Percentiles rank a stretch among this genome's conserved stretches.
These are phyloP conservation scores for Populus trichocarpa DNA, from an alignment of 441 rosid genomes.

Conservation along the genomic window DNA sequence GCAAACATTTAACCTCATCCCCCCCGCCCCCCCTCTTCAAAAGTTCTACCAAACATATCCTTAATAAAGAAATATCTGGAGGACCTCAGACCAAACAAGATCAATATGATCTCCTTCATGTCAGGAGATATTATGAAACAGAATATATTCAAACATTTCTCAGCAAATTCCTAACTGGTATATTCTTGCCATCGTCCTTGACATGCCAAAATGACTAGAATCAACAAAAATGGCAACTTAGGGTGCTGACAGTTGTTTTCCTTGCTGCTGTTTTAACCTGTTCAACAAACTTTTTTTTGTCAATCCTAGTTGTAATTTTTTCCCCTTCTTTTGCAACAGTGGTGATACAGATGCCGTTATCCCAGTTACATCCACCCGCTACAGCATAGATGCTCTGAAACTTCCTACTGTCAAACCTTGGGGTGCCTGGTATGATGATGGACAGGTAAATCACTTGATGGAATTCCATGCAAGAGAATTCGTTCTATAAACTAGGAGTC, in stretches of 20 bases:
- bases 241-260: neutral
- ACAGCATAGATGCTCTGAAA: constrained; percentile 72
- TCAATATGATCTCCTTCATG: too few species aligned
- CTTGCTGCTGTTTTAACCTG: neutral
- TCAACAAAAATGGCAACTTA: too few species aligned
- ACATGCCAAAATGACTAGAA: too few species aligned
- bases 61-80: too few species aligned
- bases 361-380: constrained; percentile 88
- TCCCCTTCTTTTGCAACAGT: constrained; percentile 28
- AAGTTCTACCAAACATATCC: too few species aligned
- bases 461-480: neutral
- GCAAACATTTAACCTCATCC: too few species aligned
- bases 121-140: too few species aligned
- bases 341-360: constrained; percentile 88
- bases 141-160: too few species aligned
- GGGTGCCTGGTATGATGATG: constrained; percentile 78
- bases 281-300: neutral
- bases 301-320: neutral
- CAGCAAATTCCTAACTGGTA: too few species aligned
- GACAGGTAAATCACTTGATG: constrained; percentile 47
- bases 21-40: too few species aligned
- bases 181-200: too few species aligned
- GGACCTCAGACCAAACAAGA: too few species aligned
- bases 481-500: neutral
- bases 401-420: constrained; percentile 64